Conservation (phyloP, 495 filamentous ascomycete species). For the Xylaria longipes region DNA sequence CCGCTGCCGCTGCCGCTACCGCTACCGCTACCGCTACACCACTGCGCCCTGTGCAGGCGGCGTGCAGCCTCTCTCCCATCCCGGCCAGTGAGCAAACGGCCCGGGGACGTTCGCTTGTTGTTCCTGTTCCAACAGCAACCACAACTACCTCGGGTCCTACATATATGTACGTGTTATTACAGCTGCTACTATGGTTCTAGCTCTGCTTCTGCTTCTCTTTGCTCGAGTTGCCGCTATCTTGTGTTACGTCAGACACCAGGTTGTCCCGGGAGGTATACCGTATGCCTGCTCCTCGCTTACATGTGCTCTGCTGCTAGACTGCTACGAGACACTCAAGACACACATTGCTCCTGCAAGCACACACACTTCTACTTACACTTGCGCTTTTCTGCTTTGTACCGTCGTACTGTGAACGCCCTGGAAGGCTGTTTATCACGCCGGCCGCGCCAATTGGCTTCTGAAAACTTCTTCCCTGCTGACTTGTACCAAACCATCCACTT, state of each 20-base stretch:
- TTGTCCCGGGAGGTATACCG: constrained; percentile 1
- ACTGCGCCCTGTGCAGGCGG: background rate
- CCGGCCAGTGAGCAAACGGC: background rate
- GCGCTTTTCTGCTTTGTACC: background rate
- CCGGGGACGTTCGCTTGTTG: constrained; percentile 15
- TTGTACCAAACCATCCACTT: background rate
- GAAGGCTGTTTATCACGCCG: background rate
- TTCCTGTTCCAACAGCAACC: constrained; percentile 3
- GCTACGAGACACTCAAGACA: constrained; percentile 9
- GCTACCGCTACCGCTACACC: background rate
- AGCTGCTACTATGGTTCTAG: background rate
- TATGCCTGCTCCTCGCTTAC: constrained; percentile 19
- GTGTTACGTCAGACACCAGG: constrained; percentile 19
- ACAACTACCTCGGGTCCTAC: background rate
- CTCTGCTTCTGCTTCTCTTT: background rate
- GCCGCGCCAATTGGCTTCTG: constrained; percentile 22
- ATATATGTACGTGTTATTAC: constrained; percentile 11
- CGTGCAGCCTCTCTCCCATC: background rate
- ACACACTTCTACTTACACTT: constrained; percentile 1
- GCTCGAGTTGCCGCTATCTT: constrained; percentile 22
- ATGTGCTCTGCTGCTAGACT: constrained; percentile 8
- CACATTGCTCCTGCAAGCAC: constrained; percentile 11
- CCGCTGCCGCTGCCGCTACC: background rate
- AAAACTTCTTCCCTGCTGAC: constrained; percentile 4
- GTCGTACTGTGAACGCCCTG: constrained; percentile 7